Evolutionary conservation across 2,329 filamentous ascomycete genomes (phyloP).

Genomic region (Ophiostoma piceae): DNA sequence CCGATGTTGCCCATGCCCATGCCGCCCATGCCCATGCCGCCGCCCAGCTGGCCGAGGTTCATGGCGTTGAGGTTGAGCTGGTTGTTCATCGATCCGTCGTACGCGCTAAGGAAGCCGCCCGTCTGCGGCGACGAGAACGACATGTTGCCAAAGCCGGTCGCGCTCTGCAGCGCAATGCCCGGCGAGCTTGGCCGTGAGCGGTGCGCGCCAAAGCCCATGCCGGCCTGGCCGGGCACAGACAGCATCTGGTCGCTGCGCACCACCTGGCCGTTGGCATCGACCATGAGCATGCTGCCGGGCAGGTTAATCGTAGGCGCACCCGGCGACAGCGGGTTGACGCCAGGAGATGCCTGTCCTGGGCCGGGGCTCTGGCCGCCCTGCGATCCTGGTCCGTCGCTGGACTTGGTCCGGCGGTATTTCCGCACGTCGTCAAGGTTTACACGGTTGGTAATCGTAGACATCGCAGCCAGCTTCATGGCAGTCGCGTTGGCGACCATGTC

Average conservation of each 20-base stretch:
- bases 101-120: constrained; percentile 89
- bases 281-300: constrained; percentile 79
- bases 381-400: constrained; percentile 65
- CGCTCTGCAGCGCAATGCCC: constrained; percentile 71
- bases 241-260: constrained; percentile 80
- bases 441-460: constrained; percentile 97
- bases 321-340: constrained; percentile 56
- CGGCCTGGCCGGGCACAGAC: constrained; percentile 60
- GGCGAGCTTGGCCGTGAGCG: constrained; percentile 87
- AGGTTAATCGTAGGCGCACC: constrained; percentile 59
- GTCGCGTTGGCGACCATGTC: constrained; percentile 99
- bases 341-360: constrained; percentile 37
- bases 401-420: constrained; percentile 88
- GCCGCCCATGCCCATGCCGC: constrained; percentile 16
- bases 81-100: constrained; percentile 65
- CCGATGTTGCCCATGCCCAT: constrained; percentile 12
- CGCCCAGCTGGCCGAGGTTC: constrained; percentile 41
- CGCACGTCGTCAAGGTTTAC: constrained; percentile 95
- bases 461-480: constrained; percentile 94
- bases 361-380: neutral
- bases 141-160: constrained; percentile 54
- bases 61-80: constrained; percentile 35
- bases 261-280: constrained; percentile 87
- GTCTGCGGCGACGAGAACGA: constrained; percentile 84
- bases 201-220: constrained; percentile 54